Evolutionary conservation across 495 filamentous ascomycete genomes (phyloP), one percentile per base, ranked within the genome.

Genomic region (Filosporella fistucella): DNA sequence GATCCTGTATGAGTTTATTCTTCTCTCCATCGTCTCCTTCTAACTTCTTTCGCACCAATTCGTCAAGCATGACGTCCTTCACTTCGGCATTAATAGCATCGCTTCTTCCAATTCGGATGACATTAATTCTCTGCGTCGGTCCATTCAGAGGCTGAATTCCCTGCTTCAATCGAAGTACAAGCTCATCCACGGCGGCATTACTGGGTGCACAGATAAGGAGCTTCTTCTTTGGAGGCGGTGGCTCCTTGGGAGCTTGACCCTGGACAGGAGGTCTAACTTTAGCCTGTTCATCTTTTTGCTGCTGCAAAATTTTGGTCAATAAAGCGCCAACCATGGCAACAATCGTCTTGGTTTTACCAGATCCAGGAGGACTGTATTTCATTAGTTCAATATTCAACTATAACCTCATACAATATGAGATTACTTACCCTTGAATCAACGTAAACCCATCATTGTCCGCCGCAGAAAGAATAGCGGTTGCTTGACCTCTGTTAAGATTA

Each of bases 311-410:
- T 35, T 74, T 72, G 4, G 80, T 88, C 11, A 98, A 58, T 7
- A 97, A 71, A 50, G 89, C 87, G 34, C 93, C 93, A 12, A 96
- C 89, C 69, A 97, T 95, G 37, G 91, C 93, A 49, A 95, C 80
- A 45, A 98, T 97, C 0, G 93, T 98, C 63, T 97, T 98, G 0
- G 93, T 98, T 67, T 98, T 98, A 58, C 93, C 93, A 3, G 91
- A 93, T 59, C 93, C 93, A 1, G 93, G 93, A 40, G 93, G 94
- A 32, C 52, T 57, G 44, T 29, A 28, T 25, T 38, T 7, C 23
- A 4, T 52, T n/a, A 46, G 34, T 38, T 18, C 5, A 30, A 18
- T 32, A n/a, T n/a, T n/a, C n/a, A 32, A 17, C 40, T 13, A 39
- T 6, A 45, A 29, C 22, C n/a, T n/a, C n/a, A 36, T 12, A 48